These are phyloP conservation scores for Camelina neglecta DNA, from an alignment of 345 rosid species.

Conservation along the genomic window DNA sequence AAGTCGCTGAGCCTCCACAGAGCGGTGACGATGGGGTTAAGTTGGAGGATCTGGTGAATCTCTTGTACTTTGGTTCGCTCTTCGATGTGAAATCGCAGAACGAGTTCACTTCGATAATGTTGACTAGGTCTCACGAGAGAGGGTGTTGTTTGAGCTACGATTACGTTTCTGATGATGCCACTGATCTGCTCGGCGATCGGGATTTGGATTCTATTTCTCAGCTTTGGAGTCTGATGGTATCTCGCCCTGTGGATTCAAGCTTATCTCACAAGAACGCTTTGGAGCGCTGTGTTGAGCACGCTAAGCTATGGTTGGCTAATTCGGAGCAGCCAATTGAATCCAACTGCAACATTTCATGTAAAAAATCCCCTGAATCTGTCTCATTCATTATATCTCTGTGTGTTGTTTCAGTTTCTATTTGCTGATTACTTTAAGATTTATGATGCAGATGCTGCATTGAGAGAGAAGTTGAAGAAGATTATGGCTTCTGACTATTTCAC, in stretches of 20 bases:
- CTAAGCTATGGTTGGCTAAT: slow-evolving; percentile 72
- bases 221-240: slow-evolving; percentile 62
- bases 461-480: slow-evolving; percentile 78
- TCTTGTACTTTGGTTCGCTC: slow-evolving; percentile 79
- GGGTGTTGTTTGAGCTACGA: slow-evolving; percentile 93
- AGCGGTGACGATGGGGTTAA: slow-evolving; percentile 14
- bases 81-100: slow-evolving; percentile 84
- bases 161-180: slow-evolving; percentile 86
- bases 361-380: neutral
- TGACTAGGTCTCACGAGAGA: slow-evolving; percentile 86
- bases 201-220: slow-evolving; percentile 81
- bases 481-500: slow-evolving; percentile 88
- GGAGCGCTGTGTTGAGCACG: slow-evolving; percentile 74
- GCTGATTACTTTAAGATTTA: neutral
- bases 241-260: slow-evolving; percentile 81
- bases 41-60: slow-evolving; percentile 71
- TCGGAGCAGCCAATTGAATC: slow-evolving; percentile 68
- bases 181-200: slow-evolving; percentile 79
- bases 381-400: neutral
- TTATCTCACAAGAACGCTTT: slow-evolving; percentile 83
- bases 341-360: slow-evolving; percentile 66
- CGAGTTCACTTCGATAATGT: slow-evolving; percentile 77
- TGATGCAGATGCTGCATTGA: slow-evolving; percentile 71
- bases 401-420: neutral
- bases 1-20: slow-evolving; percentile 7